Evolutionary conservation across 1,284 basidiomycete species (phyloP), one percentile per base, ranked within the genome.

Genomic region (Cutaneotrichosporon curvatum): DNA sequence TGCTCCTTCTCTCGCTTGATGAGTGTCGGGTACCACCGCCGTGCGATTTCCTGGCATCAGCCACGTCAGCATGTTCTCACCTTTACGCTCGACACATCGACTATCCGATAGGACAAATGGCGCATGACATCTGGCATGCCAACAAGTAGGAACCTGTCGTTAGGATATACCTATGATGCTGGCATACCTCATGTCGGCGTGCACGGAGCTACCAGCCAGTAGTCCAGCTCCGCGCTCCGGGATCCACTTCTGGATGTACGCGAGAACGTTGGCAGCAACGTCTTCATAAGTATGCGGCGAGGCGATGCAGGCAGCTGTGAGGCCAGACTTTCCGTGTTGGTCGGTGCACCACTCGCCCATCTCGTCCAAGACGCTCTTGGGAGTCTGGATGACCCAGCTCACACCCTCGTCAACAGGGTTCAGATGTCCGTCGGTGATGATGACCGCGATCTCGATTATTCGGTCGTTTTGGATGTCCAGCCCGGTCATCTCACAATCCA

Each of bases 401-500:
- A 78, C 65, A 3, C 78, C 78, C 16, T 72, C 69, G 51, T 79
- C 78, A 3, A 79, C 69, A 3, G 70, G 70, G 11, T 70, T 59
- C 19, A 79, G 58, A 8, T 73, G 58, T 2, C 73, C 74, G 55
- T 78, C 70, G 4, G 78, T 79, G 42, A 77, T 68, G 51, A 77
- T 75, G 35, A 73, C 72, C 0, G 75, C 76, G n/a, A 76, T 72
- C 59, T 78, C 76, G 19, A 78, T 61, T 41, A 78, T 70, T 1
- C 67, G 50, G 47, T 78, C 76, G 19, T 57, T 63, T 3, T 61
- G 46, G 3, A 64, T 52, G 48, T 74, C 67, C 10, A 77, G 62
- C 1, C 76, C 75, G 7, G 75, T 74, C 75, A 76, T 76, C 56
- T 76, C 73, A 62, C 72, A 74, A 51, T 75, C 72, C 31, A 74